Evolutionary conservation across 2,329 filamentous ascomycete genomes (phyloP), one percentile per base, ranked within the genome.

Genomic region (Zasmidium angulare): DNA sequence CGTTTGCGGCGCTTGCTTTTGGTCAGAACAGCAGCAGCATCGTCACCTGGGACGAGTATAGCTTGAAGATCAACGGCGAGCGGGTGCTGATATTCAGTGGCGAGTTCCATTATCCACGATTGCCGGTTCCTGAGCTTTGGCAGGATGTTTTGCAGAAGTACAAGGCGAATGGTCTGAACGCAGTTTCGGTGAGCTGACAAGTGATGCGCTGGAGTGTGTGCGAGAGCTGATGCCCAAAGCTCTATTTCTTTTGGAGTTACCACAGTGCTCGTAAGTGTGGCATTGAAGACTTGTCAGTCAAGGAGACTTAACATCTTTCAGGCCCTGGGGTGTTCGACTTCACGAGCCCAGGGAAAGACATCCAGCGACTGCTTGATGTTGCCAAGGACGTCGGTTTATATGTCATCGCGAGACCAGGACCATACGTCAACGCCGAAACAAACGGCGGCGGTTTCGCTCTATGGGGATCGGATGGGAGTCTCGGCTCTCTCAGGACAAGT

Each of bases 401-500:
- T 62, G 77, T 84, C 43, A 79, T 85, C 24, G 78, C 58, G 2
- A 77, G 85, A 0, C 83, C 84, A 0, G 85, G 85, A 0, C 84
- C 84, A 0, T 88, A 88, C 58, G 80, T 86, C 58, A 88, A 88
- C 62, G 86, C 85, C 1, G 86, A 88, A 68, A 78, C 84, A 2
- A 86, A 82, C 62, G 61, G 81, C 0, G 86, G 86, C 29, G 86
- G 86, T 0, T 84, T 86, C 58, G 84, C 86, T 0, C 74, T 85
- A 1, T 88, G 85, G 84, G 70, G 85, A 4, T 87, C 84, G 0
- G 86, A 85, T 0, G 85, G 84, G 47, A 83, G 77, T 23, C 84
- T 84, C 52, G 84, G 84, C 1, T 66, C 70, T 20, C 72, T 85
- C 17, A 75, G 84, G 79, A 86, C 60, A 69, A 78, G 55, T 11